Conservation (phyloP, 2,329 filamentous ascomycete genomes). For the Nigrospora oryzae region DNA sequence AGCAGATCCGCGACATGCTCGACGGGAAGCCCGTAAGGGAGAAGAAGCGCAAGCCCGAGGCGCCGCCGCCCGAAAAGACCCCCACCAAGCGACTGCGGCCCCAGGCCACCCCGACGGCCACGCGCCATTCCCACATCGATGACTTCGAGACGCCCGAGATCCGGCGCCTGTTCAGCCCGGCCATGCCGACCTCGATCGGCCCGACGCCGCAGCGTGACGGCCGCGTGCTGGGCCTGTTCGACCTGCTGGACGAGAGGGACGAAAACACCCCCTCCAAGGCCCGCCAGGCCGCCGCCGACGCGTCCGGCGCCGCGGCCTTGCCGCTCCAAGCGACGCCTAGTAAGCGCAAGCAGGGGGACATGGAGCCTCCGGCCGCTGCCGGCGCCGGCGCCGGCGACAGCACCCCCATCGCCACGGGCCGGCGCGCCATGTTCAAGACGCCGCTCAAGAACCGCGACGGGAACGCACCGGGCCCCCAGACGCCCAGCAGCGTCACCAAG, state of each 20-base stretch:
- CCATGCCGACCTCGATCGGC: slow-evolving; percentile 54
- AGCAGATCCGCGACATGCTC: slow-evolving; percentile 52
- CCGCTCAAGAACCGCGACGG: slow-evolving; percentile 44
- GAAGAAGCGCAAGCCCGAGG: slow-evolving; percentile 31
- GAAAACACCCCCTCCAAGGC: slow-evolving; percentile 36
- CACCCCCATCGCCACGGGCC: slow-evolving; percentile 49
- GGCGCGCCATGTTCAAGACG: slow-evolving; percentile 50
- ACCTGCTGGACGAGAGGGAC: slow-evolving; percentile 49
- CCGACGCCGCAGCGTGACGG: slow-evolving; percentile 77
- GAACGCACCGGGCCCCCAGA: slow-evolving; percentile 28
- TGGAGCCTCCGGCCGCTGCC: slow-evolving; percentile 17
- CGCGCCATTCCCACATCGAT: slow-evolving; percentile 20
- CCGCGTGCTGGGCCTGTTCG: slow-evolving; percentile 68
- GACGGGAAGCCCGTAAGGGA: slow-evolving; percentile 33
- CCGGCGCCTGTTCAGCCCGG: slow-evolving; percentile 52
- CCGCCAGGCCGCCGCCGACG: slow-evolving; percentile 21
- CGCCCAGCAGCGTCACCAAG: slow-evolving; percentile 43
- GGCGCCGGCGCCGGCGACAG: slow-evolving; percentile 19
- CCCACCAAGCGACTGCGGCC: slow-evolving; percentile 43
- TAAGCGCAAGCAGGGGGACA: slow-evolving; percentile 25
- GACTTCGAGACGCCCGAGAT: slow-evolving; percentile 46
- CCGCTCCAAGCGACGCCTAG: slow-evolving; percentile 34
- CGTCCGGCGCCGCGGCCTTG: slow-evolving; percentile 19
- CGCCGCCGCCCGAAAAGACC: slow-evolving; percentile 23
- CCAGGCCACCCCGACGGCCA: slow-evolving; percentile 37